Conservation (phyloP, 179 eudicot genomes). For the Silene coronaria region DNA sequence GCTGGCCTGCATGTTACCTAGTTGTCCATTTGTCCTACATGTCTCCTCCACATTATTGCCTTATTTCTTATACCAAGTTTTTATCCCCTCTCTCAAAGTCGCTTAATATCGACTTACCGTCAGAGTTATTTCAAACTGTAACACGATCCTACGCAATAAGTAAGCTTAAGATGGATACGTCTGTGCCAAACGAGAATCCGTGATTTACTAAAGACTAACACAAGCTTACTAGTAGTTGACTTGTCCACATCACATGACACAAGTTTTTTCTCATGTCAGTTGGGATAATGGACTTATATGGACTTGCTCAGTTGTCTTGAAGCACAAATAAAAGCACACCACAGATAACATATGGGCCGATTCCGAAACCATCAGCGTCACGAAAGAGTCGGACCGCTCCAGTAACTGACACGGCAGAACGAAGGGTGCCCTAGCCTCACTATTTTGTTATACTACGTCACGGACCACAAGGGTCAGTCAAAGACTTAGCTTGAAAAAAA, state of each 20-base stretch:
- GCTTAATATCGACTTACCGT: neutral
- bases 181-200: neutral
- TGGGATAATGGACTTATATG: neutral
- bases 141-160: neutral
- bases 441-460: no score
- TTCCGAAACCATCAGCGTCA: no score
- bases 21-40: neutral
- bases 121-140: no score
- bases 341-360: no score
- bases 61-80: neutral
- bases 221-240: conserved; percentile 4
- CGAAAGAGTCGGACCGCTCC: no score
- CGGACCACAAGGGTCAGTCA: no score
- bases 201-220: neutral
- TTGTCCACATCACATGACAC: conserved; percentile 11
- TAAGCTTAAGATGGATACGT: neutral
- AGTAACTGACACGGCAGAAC: no score
- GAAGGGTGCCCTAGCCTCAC: no score
- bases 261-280: conserved; percentile 2
- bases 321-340: neutral
- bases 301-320: neutral
- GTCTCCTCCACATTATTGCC: conserved; percentile 8
- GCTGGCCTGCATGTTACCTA: conserved; percentile 14
- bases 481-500: no score
- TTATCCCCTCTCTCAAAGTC: no score